Evolutionary conservation across 805 yeast species (phyloP).

Genomic region (Deakozyma indianensis): DNA sequence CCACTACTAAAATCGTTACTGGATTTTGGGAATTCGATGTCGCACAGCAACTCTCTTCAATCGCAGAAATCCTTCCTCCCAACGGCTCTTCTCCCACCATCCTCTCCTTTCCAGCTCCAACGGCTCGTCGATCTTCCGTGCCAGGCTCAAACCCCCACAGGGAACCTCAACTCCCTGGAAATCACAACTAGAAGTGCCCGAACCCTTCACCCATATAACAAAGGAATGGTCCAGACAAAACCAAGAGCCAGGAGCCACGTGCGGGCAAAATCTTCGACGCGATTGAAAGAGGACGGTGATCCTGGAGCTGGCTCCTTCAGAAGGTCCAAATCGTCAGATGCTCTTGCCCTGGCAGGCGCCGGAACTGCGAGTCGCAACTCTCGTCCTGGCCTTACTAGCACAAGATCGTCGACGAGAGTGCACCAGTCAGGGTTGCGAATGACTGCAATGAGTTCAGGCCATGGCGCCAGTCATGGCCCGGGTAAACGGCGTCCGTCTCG

Average conservation of each 20-base stretch:
- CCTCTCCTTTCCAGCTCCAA: too few relatives aligned
- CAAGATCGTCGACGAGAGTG: neutral
- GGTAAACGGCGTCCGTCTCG: neutral
- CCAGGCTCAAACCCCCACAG: too few relatives aligned
- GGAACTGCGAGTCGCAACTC: neutral
- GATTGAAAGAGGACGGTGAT: neutral
- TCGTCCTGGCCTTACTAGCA: neutral
- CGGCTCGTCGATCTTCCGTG: too few relatives aligned
- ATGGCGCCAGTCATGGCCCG: neutral
- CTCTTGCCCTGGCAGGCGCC: neutral
- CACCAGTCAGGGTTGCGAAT: neutral
- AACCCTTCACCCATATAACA: too few relatives aligned
- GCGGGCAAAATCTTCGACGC: neutral
- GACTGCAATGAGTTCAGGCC: neutral
- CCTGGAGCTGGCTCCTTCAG: neutral
- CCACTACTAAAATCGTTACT: too few relatives aligned
- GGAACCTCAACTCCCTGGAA: too few relatives aligned
- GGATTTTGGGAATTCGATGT: too few relatives aligned
- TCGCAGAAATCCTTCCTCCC: too few relatives aligned
- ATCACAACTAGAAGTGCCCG: too few relatives aligned
- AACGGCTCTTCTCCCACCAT: too few relatives aligned
- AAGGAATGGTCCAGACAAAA: neutral
- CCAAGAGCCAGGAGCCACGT: neutral
- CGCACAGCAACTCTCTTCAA: too few relatives aligned
- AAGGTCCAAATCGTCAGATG: slow-evolving; percentile 1